Conservation (phyloP, 805 yeast species). For the Lipomyces spencermartinsiae region DNA sequence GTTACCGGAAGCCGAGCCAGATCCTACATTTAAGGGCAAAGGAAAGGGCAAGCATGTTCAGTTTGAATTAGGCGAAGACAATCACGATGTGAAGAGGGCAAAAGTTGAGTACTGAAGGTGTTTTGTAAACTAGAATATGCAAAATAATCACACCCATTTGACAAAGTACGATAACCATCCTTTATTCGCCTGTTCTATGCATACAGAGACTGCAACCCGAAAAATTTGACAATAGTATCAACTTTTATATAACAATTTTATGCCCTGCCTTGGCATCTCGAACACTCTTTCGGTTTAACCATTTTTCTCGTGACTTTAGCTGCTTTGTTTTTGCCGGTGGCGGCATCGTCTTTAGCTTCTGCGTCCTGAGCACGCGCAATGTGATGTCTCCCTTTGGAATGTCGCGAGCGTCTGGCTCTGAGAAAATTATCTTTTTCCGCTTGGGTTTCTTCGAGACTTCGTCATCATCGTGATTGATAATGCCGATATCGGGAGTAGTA, state of each 20-base stretch:
- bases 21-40: background rate
- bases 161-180: background rate
- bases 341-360: constrained; percentile 15
- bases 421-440: constrained; percentile 20
- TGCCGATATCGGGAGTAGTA: constrained; percentile 18
- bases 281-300: constrained; percentile 40
- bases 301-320: constrained; percentile 19
- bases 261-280: constrained; percentile 18
- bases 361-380: constrained; percentile 10
- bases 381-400: constrained; percentile 11
- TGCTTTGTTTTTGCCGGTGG: constrained; percentile 25
- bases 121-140: background rate
- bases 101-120: background rate
- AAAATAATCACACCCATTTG: background rate
- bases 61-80: background rate
- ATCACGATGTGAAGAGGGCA: background rate
- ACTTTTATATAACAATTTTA: constrained; percentile 7
- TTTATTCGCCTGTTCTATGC: background rate
- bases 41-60: constrained; percentile 3
- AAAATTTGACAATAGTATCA: background rate
- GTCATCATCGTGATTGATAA: background rate
- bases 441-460: background rate
- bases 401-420: constrained; percentile 22
- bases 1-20: background rate
- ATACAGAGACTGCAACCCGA: background rate